phyloP scores from a whole-genome alignment of 108 stramenopile species.

The Stephanodiscus triporus region DNA sequence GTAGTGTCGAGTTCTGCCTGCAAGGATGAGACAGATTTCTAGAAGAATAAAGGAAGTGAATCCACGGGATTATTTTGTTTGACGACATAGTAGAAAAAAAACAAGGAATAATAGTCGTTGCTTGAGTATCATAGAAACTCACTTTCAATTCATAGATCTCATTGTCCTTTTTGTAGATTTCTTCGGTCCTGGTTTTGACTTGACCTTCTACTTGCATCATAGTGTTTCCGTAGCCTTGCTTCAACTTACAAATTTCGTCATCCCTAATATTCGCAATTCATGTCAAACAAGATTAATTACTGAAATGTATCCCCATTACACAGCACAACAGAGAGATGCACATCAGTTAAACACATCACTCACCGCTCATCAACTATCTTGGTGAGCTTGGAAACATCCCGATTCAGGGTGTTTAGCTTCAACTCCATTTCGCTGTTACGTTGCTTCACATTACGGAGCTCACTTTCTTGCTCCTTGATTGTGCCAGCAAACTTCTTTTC shows the following conservation, averaged over 20 bases:
- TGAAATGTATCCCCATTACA: neutral
- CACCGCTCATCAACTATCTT: constrained; percentile 62
- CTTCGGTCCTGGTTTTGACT: constrained; percentile 41
- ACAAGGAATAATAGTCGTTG: neutral
- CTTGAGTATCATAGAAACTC: constrained; percentile 15
- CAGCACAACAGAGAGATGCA: neutral
- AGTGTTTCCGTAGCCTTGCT: constrained; percentile 45
- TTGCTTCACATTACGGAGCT: constrained; percentile 42
- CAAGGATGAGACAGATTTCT: constrained; percentile 58
- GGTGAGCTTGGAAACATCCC: constrained; percentile 62
- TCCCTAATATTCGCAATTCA: constrained; percentile 14
- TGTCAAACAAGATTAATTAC: neutral
- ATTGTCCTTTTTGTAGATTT: constrained; percentile 42
- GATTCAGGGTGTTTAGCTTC: constrained; percentile 60
- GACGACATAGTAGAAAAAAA: neutral
- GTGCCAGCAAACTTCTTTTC: constrained; percentile 40
- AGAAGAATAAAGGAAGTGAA: constrained; percentile 4
- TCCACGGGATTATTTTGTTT: neutral
- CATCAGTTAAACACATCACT: constrained; percentile 10
- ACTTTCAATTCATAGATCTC: constrained; percentile 51
- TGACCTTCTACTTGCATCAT: constrained; percentile 46
- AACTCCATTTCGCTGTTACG: constrained; percentile 52
- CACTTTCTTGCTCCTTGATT: constrained; percentile 45
- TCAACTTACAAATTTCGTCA: constrained; percentile 48
- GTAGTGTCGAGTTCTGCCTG: constrained; percentile 55